These are phyloP conservation scores for Citrus cavaleriei DNA, from an alignment of 345 rosid species.

Conservation along the genomic window DNA sequence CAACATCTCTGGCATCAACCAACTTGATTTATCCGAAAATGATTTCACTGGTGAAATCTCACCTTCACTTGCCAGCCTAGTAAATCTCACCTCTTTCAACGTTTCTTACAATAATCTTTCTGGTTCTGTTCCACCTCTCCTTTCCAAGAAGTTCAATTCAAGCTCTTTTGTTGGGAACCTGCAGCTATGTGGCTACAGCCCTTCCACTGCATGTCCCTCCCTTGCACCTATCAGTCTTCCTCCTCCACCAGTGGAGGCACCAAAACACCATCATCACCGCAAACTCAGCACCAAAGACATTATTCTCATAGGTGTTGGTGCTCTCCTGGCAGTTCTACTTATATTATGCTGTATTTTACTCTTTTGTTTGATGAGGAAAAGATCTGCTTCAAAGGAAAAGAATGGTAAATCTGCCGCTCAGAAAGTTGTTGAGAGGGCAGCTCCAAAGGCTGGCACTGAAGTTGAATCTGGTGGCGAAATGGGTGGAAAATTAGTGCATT, in stretches of 20 bases:
- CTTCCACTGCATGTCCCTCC: slow-evolving; percentile 55
- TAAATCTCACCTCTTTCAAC: slow-evolving; percentile 68
- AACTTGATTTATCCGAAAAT: slow-evolving; percentile 66
- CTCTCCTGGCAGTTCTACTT: slow-evolving; percentile 56
- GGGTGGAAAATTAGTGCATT: slow-evolving; percentile 94
- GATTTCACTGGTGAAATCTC: slow-evolving; percentile 74
- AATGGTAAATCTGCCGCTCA: slow-evolving; percentile 32
- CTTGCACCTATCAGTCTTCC: slow-evolving; percentile 44
- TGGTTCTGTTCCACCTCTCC: slow-evolving; percentile 65
- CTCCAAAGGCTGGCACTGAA: slow-evolving; percentile 30
- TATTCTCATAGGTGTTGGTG: slow-evolving; percentile 68
- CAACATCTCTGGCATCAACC: slow-evolving; percentile 47
- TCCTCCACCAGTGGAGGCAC: slow-evolving; percentile 44
- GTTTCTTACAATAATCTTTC: slow-evolving; percentile 87
- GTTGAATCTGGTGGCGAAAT: slow-evolving; percentile 69
- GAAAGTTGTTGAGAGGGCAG: slow-evolving; percentile 38
- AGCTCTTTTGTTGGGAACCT: slow-evolving; percentile 78
- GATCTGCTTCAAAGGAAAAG: slow-evolving; percentile 44
- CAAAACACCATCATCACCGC: slow-evolving; percentile 32
- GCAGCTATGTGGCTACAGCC: slow-evolving; percentile 88
- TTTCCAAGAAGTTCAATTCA: slow-evolving; percentile 76
- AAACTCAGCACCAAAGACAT: slow-evolving; percentile 67
- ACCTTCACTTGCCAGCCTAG: slow-evolving; percentile 42
- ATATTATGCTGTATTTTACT: slow-evolving; percentile 61
- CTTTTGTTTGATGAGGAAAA: slow-evolving; percentile 67